These are phyloP conservation scores for Drechslerella stenobrocha DNA, from an alignment of 2,329 filamentous ascomycete genomes.

Conservation along the genomic window DNA sequence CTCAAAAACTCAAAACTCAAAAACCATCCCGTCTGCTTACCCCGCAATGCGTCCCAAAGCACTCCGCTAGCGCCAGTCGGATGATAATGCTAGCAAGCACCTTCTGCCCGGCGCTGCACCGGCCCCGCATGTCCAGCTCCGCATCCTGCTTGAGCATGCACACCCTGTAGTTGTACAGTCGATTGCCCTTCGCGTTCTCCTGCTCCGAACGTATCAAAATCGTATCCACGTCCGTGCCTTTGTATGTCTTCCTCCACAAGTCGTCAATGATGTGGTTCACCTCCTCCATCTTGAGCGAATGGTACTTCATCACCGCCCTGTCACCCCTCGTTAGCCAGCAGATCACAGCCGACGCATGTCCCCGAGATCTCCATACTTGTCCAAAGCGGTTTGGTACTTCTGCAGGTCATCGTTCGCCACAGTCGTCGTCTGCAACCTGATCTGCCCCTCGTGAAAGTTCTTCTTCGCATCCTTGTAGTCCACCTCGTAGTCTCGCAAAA, in stretches of 20 bases:
- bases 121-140: conserved; percentile 99
- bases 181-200: conserved; percentile 72
- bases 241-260: conserved; percentile 95
- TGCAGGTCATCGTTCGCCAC: conserved; percentile 88
- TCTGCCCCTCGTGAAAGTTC: conserved; percentile 71
- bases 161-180: conserved; percentile 94
- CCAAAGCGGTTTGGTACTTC: conserved; percentile 78
- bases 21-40: too few species aligned
- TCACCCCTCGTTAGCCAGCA: neutral
- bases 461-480: conserved; percentile 81
- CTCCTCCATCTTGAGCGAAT: conserved; percentile 95
- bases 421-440: conserved; percentile 69
- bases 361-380: conserved; percentile 62
- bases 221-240: conserved; percentile 94
- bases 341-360: neutral
- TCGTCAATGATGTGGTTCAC: conserved; percentile 94
- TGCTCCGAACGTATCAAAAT: conserved; percentile 92
- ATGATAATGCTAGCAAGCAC: conserved; percentile 97
- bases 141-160: conserved; percentile 97
- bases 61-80: conserved; percentile 90
- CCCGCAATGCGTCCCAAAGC: conserved; percentile 93
- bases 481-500: conserved; percentile 77
- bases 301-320: conserved; percentile 89
- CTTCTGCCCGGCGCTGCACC: conserved; percentile 94
- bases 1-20: too few species aligned